Evolutionary conservation across 352 stramenopile genomes (phyloP), one percentile per base, ranked within the genome.

Genomic region (Phytophthora cactorum): DNA sequence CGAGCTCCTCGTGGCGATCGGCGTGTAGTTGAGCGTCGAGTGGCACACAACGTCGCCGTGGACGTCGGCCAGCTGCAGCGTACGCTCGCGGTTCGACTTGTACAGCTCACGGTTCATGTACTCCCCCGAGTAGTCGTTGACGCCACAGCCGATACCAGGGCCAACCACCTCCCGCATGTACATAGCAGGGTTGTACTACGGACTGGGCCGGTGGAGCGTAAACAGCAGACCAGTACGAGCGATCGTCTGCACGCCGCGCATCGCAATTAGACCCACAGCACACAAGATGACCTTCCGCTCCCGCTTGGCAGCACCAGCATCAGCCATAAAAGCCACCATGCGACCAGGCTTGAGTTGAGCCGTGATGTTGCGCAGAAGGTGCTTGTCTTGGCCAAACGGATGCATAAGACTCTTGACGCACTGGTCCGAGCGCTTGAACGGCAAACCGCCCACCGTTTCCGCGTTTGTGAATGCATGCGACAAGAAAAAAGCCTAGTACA

Each of bases 161-260:
- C 55, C 55, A 25, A 63, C 54, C 2, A 63, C 55, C 11, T 63
- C 55, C 10, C 53, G 8, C 57, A 57, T 65, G 36, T 65, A 65
- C 27, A 44, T 65, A 7, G 58, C 58, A 0, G 59, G 59, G 39
- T 66, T 66, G 31, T 66, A 60, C 50, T 66, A 49, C 10, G 59
- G 50, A 64, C 87, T 79, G n/a, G 93, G 79, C 56, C 82, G 77
- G 63, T 82, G 74, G 36, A 85, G 80, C 5, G 77, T 85, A 25
- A 74, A 85, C 47, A 98, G 70, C 38, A 98, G 88, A 15, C 92
- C 92, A 1, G 81, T 97, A 7, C 84, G 80, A 6, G 91, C 84
- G 45, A 98, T 91, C 38, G 88, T 81, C 41, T 82, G 77, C 43
- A 98, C 79, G 25, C 84, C 84, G 14, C 81, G 77, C 67, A 98